phyloP scores from a whole-genome alignment of 2,329 filamentous ascomycete species.

The Periconia macrospinosa region DNA sequence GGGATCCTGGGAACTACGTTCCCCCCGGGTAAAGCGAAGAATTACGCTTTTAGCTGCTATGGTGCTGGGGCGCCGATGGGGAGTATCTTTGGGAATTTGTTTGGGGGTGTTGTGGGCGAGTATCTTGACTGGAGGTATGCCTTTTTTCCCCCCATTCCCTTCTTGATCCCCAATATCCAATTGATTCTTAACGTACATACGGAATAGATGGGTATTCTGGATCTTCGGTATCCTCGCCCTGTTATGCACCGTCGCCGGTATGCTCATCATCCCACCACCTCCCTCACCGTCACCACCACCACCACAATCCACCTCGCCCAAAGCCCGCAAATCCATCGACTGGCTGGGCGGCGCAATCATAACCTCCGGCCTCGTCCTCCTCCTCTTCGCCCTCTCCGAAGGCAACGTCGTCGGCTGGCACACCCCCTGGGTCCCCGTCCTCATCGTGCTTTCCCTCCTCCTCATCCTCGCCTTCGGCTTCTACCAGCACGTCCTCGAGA shows the following conservation, averaged over 20 bases:
- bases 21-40: constrained; percentile 68
- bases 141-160: not conserved
- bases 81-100: constrained; percentile 65
- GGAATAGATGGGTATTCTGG: constrained; percentile 46
- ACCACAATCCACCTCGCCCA: not conserved
- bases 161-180: too few species aligned
- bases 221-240: constrained; percentile 63
- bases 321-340: constrained; percentile 49
- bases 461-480: constrained; percentile 60
- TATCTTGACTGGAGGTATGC: constrained; percentile 45
- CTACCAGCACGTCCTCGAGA: constrained; percentile 65
- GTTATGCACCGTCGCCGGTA: constrained; percentile 58
- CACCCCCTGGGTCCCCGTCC: constrained; percentile 62
- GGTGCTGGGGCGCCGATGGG: constrained; percentile 67
- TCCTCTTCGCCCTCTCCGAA: constrained; percentile 69
- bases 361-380: constrained; percentile 62
- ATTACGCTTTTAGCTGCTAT: constrained; percentile 61
- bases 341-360: constrained; percentile 68
- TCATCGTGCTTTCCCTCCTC: constrained; percentile 62
- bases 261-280: constrained; percentile 62
- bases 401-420: constrained; percentile 71
- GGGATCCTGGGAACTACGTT: constrained; percentile 71
- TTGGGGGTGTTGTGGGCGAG: constrained; percentile 65
- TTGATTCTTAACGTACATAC: too few species aligned
- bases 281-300: constrained; percentile 26